These are phyloP conservation scores for Hypoxylon sp. DNA, from an alignment of 2,329 filamentous ascomycete species.

Conservation along the genomic window DNA sequence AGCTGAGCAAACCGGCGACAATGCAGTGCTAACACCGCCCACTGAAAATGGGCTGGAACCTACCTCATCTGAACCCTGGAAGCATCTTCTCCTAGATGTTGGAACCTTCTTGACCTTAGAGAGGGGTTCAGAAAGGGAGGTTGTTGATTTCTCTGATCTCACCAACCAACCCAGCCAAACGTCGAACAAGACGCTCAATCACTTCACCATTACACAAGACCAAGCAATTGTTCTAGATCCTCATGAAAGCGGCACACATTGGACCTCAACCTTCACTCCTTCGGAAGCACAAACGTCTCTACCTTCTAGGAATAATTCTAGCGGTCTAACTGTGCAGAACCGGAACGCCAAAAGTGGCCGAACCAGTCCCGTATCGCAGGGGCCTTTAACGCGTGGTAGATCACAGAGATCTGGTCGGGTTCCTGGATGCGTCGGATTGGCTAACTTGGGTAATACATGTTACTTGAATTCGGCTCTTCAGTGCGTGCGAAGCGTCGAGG, in stretches of 20 bases:
- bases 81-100: constrained; percentile 72
- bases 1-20: constrained; percentile 56
- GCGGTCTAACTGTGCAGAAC: constrained; percentile 55
- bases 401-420: constrained; percentile 77
- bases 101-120: constrained; percentile 74
- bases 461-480: constrained; percentile 99
- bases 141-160: constrained; percentile 75
- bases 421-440: constrained; percentile 84
- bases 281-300: constrained; percentile 54
- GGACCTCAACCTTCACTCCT: constrained; percentile 66
- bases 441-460: constrained; percentile 96
- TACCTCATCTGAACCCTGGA: constrained; percentile 55
- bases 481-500: constrained; percentile 92
- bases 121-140: constrained; percentile 74
- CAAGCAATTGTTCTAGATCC: constrained; percentile 90
- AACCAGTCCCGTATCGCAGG: constrained; percentile 75
- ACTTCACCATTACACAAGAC: constrained; percentile 78
- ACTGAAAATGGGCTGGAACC: constrained; percentile 40
- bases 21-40: constrained; percentile 56
- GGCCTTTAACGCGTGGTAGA: constrained; percentile 78
- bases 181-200: constrained; percentile 75
- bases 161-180: constrained; percentile 84
- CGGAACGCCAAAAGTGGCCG: constrained; percentile 72
- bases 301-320: constrained; percentile 55
- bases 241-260: constrained; percentile 71